Base-by-base conservation (phyloP, 1,139 yeast species). In the Geotrichum klebahnii region DNA sequence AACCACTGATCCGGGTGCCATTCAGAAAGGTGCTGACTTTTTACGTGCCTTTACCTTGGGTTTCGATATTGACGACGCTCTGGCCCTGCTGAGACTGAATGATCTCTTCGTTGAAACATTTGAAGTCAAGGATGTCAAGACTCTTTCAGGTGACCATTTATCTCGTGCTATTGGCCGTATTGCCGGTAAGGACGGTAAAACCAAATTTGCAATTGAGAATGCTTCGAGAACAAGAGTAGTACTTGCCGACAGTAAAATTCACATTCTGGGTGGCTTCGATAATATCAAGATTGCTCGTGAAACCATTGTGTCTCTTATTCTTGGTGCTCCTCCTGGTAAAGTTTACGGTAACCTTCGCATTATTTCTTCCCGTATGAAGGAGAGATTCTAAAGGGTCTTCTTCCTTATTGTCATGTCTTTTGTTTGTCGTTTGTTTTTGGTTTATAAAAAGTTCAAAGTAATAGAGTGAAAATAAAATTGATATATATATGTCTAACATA, bases 91-190 rank as follows among this genome's bases (percentile, higher is more conserved):
- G 61, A 82, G 98, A 70, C 76, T 92, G 64, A 98, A 92, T 67
- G 99, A 92, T 68, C 78, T 92, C 59, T 92, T 90, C 73, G 89
- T 94, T 59, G 98, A 92, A 70, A 89, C 97, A 2, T 92, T 92
- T 66, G 99, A 92, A 67, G 78, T 92, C 61, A 92, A 94, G 69
- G 99, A 92, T 70, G 97, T 92, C 54, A 94, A 92, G 72, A 90
- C 97, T 2, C 75, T 92, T 59, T 82, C 82, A 32, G 98, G 98
- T 20, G 98, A 92, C 70, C 98, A 92, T 78, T 77, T 92, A 68
- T 84, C 96, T 44, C 83, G 99, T 76, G 98, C 99, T 17, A 92
- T 92, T 67, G 99, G 98, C 62, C 89, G 99, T 77, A 92, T 92
- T 68, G 98, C 98, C 22, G 99, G 99, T 68, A 94, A 92, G 67